These are phyloP conservation scores for Cutaneotrichosporon cutaneum DNA, from an alignment of 1,284 basidiomycete species.

Conservation along the genomic window DNA sequence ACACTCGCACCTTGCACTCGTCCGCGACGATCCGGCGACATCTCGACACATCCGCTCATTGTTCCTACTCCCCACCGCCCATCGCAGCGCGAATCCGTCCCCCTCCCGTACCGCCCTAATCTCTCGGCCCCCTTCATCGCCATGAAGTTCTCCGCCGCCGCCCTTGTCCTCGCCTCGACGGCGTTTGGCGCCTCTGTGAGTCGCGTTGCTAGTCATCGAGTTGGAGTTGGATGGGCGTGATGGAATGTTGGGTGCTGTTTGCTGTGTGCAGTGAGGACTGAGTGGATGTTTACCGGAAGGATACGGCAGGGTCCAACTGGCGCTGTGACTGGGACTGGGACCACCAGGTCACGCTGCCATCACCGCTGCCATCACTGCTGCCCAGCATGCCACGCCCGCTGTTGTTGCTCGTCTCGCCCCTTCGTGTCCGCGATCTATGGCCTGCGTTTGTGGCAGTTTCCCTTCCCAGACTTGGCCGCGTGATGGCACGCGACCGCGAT, in stretches of 20 bases:
- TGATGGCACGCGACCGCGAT: not conserved
- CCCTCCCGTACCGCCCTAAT: not conserved
- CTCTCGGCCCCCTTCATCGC: not conserved
- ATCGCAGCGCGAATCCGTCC: slow-evolving; percentile 4
- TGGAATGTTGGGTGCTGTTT: not conserved
- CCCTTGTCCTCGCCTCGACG: slow-evolving; percentile 16
- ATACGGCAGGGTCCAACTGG: not conserved
- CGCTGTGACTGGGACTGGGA: no score
- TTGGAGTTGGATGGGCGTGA: not conserved
- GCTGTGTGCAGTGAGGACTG: not conserved
- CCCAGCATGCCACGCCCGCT: no score
- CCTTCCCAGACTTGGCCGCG: not conserved
- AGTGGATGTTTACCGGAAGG: not conserved
- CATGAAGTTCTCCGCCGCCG: slow-evolving; percentile 25
- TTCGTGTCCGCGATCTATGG: no score
- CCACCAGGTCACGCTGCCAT: not conserved
- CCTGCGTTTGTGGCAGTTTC: no score
- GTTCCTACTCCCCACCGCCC: slow-evolving; percentile 4
- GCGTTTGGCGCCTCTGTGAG: slow-evolving; percentile 21
- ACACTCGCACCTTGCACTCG: not conserved
- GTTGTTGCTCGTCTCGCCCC: no score
- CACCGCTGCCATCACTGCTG: no score
- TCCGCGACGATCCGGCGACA: not conserved
- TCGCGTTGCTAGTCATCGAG: not conserved
- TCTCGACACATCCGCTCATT: not conserved